Conservation (phyloP, 495 filamentous ascomycete genomes). For the Neurospora discreta region DNA sequence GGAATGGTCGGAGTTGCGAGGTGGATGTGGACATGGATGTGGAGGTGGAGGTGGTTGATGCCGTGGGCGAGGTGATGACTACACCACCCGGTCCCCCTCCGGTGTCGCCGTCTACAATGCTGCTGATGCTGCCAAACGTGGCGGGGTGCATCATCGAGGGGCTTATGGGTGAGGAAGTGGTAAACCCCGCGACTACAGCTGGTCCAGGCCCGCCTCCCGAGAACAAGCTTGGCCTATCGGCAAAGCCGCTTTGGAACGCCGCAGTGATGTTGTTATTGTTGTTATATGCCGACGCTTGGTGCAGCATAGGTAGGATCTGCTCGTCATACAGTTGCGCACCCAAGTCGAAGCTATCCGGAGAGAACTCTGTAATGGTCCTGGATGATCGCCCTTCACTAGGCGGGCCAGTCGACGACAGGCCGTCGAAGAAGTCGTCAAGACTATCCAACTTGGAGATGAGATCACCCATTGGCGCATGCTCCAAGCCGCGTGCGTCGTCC, state of each 20-base stretch:
- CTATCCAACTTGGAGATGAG: constrained; percentile 85
- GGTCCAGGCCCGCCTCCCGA: constrained; percentile 28
- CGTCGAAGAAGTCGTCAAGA: constrained; percentile 89
- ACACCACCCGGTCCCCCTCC: constrained; percentile 31
- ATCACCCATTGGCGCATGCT: constrained; percentile 52
- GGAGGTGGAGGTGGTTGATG: constrained; percentile 7
- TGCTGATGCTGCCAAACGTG: not conserved
- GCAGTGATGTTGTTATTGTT: constrained; percentile 16
- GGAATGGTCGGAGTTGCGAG: not conserved
- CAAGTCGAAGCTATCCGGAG: constrained; percentile 52
- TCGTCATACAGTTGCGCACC: constrained; percentile 87
- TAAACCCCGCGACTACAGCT: not conserved
- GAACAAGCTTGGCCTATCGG: constrained; percentile 50
- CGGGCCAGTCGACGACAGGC: constrained; percentile 38
- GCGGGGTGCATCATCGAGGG: not conserved
- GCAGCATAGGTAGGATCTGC: constrained; percentile 81
- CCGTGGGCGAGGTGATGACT: not conserved
- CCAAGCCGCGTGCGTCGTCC: constrained; percentile 63
- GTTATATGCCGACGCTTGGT: constrained; percentile 49
- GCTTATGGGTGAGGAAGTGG: not conserved
- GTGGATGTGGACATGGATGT: not conserved
- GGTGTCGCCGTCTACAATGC: constrained; percentile 35
- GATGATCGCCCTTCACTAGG: constrained; percentile 46
- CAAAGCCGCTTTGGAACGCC: constrained; percentile 83
- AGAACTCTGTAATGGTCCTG: constrained; percentile 53